phyloP scores from a whole-genome alignment of 352 stramenopile genomes.

The Phytophthora fragariaefolia region DNA sequence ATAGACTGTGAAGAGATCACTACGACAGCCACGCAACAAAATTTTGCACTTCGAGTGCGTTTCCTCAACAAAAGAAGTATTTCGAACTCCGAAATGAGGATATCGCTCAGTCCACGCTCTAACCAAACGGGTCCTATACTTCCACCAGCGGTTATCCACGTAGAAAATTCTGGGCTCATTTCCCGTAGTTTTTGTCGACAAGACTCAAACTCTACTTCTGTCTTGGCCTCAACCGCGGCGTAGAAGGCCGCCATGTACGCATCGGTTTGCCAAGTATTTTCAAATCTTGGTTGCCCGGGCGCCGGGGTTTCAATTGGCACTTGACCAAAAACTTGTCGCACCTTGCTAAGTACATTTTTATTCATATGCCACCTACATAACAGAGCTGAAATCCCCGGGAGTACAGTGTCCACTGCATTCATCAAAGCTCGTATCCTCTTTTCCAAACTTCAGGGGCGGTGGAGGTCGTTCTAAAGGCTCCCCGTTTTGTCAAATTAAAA shows the following conservation, averaged over 20 bases:
- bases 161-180: not conserved
- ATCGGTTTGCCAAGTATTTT: not conserved
- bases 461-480: too few species aligned
- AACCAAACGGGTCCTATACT: not conserved
- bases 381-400: not conserved
- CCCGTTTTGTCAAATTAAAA: too few species aligned
- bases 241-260: not conserved
- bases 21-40: not conserved
- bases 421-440: too few species aligned
- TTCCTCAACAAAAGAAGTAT: constrained; percentile 11
- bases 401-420: not conserved
- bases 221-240: not conserved
- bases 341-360: not conserved
- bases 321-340: not conserved
- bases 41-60: constrained; percentile 6
- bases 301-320: not conserved
- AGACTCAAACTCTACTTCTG: not conserved
- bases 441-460: too few species aligned
- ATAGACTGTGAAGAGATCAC: not conserved
- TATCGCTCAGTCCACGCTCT: constrained; percentile 7
- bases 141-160: constrained; percentile 1
- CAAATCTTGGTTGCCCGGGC: too few species aligned
- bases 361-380: not conserved
- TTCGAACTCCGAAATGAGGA: not conserved
- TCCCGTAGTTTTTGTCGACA: not conserved